These are phyloP conservation scores for Clonostachys rosea DNA, from an alignment of 2,329 filamentous ascomycete species.

Conservation along the genomic window DNA sequence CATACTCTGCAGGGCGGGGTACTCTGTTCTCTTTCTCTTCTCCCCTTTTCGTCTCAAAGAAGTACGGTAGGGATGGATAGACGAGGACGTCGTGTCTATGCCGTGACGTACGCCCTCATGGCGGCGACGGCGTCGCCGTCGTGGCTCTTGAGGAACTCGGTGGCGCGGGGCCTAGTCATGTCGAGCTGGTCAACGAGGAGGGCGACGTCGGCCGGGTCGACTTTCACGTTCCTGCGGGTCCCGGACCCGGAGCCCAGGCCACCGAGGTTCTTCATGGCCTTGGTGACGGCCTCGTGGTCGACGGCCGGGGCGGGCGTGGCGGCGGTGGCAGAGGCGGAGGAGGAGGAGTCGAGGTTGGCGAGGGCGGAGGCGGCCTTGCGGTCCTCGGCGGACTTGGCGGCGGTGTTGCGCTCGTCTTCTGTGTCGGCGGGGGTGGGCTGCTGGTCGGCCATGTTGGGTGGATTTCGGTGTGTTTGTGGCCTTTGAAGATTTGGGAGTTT, in stretches of 20 bases:
- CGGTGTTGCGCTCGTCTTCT: conserved; percentile 42
- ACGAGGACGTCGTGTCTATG: background rate
- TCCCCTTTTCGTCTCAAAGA: no score
- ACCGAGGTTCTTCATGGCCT: conserved; percentile 63
- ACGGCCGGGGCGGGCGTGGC: conserved; percentile 37
- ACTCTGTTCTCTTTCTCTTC: no score
- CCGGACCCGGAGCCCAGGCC: conserved; percentile 17
- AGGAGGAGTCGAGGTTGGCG: conserved; percentile 58
- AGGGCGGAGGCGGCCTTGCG: conserved; percentile 73
- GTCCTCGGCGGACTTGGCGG: conserved; percentile 67
- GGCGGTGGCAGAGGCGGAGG: conserved; percentile 40
- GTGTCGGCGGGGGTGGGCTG: conserved; percentile 56
- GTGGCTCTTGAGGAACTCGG: conserved; percentile 66
- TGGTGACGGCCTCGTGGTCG: conserved; percentile 65
- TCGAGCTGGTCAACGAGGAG: conserved; percentile 72
- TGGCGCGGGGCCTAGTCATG: conserved; percentile 65
- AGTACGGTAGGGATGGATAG: no score
- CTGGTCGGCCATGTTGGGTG: conserved; percentile 48
- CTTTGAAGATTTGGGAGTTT: no score
- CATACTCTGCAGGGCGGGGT: no score
- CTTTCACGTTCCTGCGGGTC: conserved; percentile 62
- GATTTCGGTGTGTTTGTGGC: no score
- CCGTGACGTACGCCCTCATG: conserved; percentile 49
- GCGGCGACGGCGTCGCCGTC: conserved; percentile 67
- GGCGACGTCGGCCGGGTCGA: conserved; percentile 66